Evolutionary conservation across 352 stramenopile species (phyloP), one percentile per base, ranked within the genome.

Genomic region (Albugo laibachii): DNA sequence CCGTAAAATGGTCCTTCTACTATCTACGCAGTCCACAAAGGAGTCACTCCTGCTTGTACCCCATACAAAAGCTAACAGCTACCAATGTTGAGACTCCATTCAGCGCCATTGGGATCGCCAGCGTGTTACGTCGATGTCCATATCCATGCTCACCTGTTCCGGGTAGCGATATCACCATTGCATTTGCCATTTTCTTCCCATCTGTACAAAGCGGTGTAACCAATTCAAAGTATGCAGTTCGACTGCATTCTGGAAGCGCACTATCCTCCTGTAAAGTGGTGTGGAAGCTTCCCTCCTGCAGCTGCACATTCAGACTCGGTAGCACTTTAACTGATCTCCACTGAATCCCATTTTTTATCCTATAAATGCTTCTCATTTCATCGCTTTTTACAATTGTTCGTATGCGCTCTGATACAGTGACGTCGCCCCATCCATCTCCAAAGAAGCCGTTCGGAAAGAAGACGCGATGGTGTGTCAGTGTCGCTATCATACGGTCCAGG

Each of bases 371-470:
- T 44, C 50, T 61, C 67, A 81, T 83, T 19, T 63, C 65, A 53
- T 70, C 59, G 58, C 67, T 80, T 54, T 78, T 59, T 12, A 83
- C 52, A 41, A 83, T 47, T 45, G 70, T 58, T 5, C 55, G 61
- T 14, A 87, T 62, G 2, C 73, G 63, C 48, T 49, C 52, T 8
- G 69, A 65, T 12, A 72, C 80, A 45, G 66, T 71, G 36, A 84
- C 55, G 48, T 87, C 75, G 6, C 74, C 75, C 75, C 75, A 87
- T 0, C 71, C 75, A 44, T 87, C 75, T 19, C 66, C 76, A 56
- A 87, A 87, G 58, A 84, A 87, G 19, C 75, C 75, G 19, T 68
- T 61, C 1, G 75, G 75, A 45, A 84, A 87, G n/a, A 87, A 50
- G 38, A 84, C 48, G 13, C 69, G 59, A 54, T 74, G 79, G 44